Base-by-base conservation (phyloP, 2,329 filamentous ascomycete genomes). In the Ceratocystis huliohia region DNA sequence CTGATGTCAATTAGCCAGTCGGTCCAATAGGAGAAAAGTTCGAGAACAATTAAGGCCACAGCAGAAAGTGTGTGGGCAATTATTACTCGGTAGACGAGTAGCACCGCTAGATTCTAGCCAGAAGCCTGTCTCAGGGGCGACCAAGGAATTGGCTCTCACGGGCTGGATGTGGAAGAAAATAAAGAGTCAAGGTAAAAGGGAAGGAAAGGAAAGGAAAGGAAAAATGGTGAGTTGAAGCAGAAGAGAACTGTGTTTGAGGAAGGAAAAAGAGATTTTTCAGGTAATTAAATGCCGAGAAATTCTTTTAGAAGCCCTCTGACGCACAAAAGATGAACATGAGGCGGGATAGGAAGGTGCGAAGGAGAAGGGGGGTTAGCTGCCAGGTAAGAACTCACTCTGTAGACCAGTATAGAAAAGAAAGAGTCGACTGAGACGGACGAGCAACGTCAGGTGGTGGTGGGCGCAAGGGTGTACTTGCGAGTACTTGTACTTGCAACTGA, bases 181-280 rank as follows among this genome's bases (percentile, higher is more conserved):
- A 41, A 41, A 41, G 37, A 41, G 37, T 13, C 10, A 41, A 15
- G 37, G 10, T 15, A 37, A 63, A 48, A 61, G 48, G 8, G 62
- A 56, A 67, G 67, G 65, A 22, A 50, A 30, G 41, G 15, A 48
- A 66, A 65, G 69, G 61, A 53, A 66, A 61, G 63, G 67, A 33
- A 62, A 62, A 63, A 44, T 37, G 15, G 46, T 66, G 50, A 61
- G 61, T 10, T 20, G 45, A 50, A 44, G 3, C 48, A 41, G 61
- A 56, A 45, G 15, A 48, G n/a, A 63, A 46, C 17, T 20, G 6
- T n/a, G 61, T 30, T 28, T 30, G 37, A 30, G 8, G 28, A 33
- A n/a, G 25, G 22, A 45, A 45, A 15, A 28, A 44, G 13, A 53
- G 6, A 28, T 13, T 53, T 13, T 53, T 28, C 4, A 28, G 48